Evolutionary conservation across 78 protist genomes (phyloP), one percentile per base, ranked within the genome.

Genomic region (Bodo saltans): DNA sequence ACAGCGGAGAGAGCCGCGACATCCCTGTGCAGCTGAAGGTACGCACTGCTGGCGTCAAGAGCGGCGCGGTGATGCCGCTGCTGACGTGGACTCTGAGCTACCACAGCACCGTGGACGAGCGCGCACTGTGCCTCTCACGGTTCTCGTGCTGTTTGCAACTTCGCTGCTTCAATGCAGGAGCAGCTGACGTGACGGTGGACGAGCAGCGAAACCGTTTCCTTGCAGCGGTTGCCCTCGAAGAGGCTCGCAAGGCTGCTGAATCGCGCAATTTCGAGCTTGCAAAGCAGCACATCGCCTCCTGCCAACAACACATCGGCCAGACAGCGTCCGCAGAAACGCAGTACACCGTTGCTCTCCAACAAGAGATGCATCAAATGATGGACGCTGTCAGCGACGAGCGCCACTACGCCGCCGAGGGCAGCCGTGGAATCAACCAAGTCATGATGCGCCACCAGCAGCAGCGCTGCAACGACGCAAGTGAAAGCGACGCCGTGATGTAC

Each of bases 1-100:
- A 84, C 67, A 23, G 83, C 25, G 87, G 26, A 21, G 87, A 84
- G n/a, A 2, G 35, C n/a, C 39, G 70, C 68, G 83, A 84, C 42
- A 3, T 84, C 21, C 72, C 79, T 34, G 52, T 83, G 26, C 39
- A 34, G n/a, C 30, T 84, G 67, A 69, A 12, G 35, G 41, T 84
- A 25, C 85, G 75, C 33, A 47, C 30, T 17, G 68, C 60, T 26
- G 69, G 38, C 33, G 11, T n/a, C 30, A 52, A 52, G 25, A 23
- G 74, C 29, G 11, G 42, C 42, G 25, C 35, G 34, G 32, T 28
- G 35, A n/a, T 8, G 37, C 71, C 53, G 33, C 60, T 74, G n/a
- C 71, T 74, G 30, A 12, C 17, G 17, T 17, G 17, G 52, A 3
- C 42, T 12, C 34, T 74, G 52, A 4, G 42, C 60, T 74, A 12